Percentiles rank a stretch among this genome's conserved stretches.
Evolutionary conservation across 257 asterid species (phyloP).

Genomic region (Solanum pimpinellifolium): DNA sequence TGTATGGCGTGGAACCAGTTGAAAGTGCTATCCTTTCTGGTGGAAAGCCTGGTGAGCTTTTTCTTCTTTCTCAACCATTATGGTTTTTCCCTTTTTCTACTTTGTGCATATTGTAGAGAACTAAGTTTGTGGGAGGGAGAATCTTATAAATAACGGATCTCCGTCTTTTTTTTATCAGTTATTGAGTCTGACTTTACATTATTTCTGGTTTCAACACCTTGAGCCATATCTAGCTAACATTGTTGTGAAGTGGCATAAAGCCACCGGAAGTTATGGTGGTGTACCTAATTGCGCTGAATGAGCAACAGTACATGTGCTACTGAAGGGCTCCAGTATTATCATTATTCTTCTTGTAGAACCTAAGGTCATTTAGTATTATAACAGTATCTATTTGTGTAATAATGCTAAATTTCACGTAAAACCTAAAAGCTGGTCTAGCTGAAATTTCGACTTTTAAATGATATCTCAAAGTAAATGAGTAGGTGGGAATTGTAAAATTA

Average conservation of each 20-base stretch:
- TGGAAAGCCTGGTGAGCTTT: conserved; percentile 79
- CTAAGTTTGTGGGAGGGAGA: neutral
- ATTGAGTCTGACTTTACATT: too few species aligned
- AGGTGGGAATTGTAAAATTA: neutral
- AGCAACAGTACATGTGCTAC: neutral
- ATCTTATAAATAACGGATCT: neutral
- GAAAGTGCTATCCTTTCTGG: conserved; percentile 84
- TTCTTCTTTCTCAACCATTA: neutral
- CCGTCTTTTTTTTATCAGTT: too few species aligned
- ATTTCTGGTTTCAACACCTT: neutral
- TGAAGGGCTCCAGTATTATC: neutral
- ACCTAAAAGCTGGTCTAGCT: neutral
- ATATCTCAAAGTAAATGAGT: neutral
- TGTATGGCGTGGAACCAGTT: conserved; percentile 68
- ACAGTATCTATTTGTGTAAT: neutral
- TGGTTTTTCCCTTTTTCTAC: neutral
- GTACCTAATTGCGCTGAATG: neutral
- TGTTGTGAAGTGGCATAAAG: neutral
- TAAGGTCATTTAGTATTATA: neutral
- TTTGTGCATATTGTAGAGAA: neutral
- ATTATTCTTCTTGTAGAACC: neutral
- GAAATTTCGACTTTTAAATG: neutral
- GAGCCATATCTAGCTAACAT: neutral
- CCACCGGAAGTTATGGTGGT: neutral
- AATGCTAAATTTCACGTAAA: neutral